Percentiles rank a stretch among this genome's conserved stretches.
phyloP scores from a whole-genome alignment of 2,329 filamentous ascomycete genomes.

The Knoxdaviesia proteae region DNA sequence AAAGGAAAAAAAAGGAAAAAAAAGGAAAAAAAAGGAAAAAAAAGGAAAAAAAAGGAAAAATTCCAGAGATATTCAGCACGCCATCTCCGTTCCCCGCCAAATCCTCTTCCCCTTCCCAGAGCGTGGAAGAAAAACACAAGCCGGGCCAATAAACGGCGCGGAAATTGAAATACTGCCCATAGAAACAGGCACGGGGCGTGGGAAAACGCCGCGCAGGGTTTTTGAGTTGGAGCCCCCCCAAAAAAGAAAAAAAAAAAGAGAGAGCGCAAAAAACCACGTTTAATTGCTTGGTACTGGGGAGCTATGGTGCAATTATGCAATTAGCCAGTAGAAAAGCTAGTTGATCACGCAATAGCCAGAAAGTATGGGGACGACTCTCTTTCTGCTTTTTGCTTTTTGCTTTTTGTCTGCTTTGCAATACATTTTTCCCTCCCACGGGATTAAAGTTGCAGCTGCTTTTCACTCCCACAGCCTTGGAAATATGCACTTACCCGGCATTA shows the following conservation, averaged over 20 bases:
- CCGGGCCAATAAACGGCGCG: no score
- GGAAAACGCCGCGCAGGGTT: no score
- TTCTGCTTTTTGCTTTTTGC: background rate
- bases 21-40: constrained; percentile 4
- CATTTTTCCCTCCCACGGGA: no score
- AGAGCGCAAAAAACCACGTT: background rate
- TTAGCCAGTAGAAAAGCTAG: constrained; percentile 4
- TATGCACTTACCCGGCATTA: no score
- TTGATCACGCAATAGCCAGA: constrained; percentile 5
- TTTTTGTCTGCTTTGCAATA: no score
- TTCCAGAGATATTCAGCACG: background rate
- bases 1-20: background rate
- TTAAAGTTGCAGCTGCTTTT: no score
- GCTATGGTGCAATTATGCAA: constrained; percentile 3
- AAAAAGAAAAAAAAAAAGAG: constrained; percentile 4
- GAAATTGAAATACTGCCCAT: no score
- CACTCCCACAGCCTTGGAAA: no score
- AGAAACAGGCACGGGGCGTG: no score
- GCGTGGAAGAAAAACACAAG: no score
- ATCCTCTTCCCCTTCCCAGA: no score
- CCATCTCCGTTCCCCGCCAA: no score
- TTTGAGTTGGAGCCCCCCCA: background rate
- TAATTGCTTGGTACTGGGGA: background rate
- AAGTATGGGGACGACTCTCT: constrained; percentile 1
- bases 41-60: background rate